Evolutionary conservation across 2,329 filamentous ascomycete genomes (phyloP).

Genomic region (Cladosporium sp.): DNA sequence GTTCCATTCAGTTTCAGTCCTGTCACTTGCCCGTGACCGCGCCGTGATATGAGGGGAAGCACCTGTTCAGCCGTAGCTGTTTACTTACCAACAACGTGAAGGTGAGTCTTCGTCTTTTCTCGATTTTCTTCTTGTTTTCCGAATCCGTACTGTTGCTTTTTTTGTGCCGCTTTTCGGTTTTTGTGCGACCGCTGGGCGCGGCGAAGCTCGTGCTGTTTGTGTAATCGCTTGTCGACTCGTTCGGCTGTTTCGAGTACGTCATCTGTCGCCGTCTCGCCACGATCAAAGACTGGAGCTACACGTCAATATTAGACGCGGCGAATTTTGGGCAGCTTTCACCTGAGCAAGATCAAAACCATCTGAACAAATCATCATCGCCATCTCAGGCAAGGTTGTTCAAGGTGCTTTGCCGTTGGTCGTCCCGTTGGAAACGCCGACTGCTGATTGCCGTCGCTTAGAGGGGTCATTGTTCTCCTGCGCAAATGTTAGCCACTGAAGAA

Average conservation of each 20-base stretch:
- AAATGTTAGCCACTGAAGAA: not conserved
- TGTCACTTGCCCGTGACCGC: not conserved
- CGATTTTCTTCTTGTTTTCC: not conserved
- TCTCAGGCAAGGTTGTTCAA: not conserved
- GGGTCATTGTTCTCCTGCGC: conserved; percentile 34
- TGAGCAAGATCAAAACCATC: conserved; percentile 1
- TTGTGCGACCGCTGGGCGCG: not conserved
- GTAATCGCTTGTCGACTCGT: not conserved
- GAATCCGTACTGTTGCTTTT: not conserved
- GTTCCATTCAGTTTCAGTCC: not conserved
- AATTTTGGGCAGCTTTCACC: not conserved
- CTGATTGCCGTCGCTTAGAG: conserved; percentile 37
- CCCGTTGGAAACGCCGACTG: conserved; percentile 21
- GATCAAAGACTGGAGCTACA: conserved; percentile 8
- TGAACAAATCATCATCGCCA: not conserved
- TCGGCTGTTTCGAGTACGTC: not conserved
- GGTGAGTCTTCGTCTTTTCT: not conserved
- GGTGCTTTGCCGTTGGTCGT: conserved; percentile 17
- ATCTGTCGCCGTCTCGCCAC: not conserved
- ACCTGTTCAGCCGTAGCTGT: not conserved
- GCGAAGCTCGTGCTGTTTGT: not conserved
- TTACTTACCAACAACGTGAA: not conserved
- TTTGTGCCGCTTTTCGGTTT: not conserved
- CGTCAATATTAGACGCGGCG: conserved; percentile 14
- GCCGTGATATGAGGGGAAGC: not conserved